A percentile compares a stretch with the other conserved stretches of the same genome.
phyloP scores from a whole-genome alignment of 805 yeast genomes.

The Scheffersomyces lignosus region DNA sequence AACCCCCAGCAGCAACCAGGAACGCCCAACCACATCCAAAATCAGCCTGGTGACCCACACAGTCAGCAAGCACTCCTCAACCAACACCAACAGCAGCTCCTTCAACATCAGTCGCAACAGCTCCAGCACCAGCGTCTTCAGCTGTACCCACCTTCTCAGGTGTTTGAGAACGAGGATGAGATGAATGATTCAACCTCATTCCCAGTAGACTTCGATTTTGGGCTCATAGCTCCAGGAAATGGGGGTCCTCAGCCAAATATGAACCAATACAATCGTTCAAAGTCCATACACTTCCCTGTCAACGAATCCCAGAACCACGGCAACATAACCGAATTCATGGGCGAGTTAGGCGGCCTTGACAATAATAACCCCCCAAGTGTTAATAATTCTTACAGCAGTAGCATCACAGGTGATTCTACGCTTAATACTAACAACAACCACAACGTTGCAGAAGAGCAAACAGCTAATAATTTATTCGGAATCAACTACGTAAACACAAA shows the following conservation, averaged over 20 bases:
- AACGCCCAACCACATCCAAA: too few relatives aligned
- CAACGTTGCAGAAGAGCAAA: background rate
- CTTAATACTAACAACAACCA: background rate
- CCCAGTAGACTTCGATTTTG: constrained; percentile 27
- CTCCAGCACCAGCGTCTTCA: constrained; percentile 2
- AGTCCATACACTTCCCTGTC: background rate
- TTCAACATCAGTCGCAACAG: constrained; percentile 1
- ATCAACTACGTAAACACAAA: background rate
- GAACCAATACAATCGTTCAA: background rate
- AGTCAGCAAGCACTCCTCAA: background rate
- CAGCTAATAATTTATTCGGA: background rate
- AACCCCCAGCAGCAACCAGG: background rate
- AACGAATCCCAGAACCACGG: background rate
- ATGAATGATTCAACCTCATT: constrained; percentile 4
- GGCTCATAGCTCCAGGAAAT: constrained; percentile 6
- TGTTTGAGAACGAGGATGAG: background rate
- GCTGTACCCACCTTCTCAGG: background rate
- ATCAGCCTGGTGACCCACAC: background rate
- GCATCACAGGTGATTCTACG: background rate
- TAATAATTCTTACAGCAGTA: background rate
- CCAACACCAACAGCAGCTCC: constrained; percentile 3
- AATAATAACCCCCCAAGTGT: constrained; percentile 1
- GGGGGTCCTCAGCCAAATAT: too few relatives aligned
- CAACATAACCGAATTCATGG: background rate
- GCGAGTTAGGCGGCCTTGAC: background rate